Evolutionary conservation across 176 grass and related monocot species (phyloP), one percentile per base, ranked within the genome.

Genomic region (Oryza glumipatula): DNA sequence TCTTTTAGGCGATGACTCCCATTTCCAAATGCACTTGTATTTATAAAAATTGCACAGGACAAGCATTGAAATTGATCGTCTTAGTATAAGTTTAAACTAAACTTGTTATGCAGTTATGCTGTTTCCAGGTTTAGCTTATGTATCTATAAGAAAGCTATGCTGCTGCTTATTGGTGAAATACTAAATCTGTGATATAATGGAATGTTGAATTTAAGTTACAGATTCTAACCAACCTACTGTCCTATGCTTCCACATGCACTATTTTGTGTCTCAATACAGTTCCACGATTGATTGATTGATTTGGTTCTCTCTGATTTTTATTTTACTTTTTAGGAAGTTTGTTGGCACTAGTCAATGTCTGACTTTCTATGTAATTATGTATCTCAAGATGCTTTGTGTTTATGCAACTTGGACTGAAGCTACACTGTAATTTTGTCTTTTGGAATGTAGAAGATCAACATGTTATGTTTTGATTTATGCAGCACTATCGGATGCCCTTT

Each of bases 401-500:
- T 5, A 48, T 51, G 10, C 3, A 67, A 23, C 60, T 39, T 9
- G 30, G 6, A 52, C 7, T 76, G 49, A 26, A 9, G 16, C 9
- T 76, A 11, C 14, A 12, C 11, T 38, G 14, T 43, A 6, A 56
- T 26, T 81, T 79, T 36, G 11, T 74, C 21, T 58, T 75, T 87
- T 51, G 2, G 45, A 56, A 74, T 54, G 26, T 77, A 6, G 24
- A 67, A 47, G 9, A 35, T 38, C 82, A 88, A 86, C 24, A 32
- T 81, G 32, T 51, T n/a, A 12, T 79, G 17, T 63, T 92, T 48
- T 77, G 13, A 77, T 74, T 83, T 38, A 74, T 93, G 84, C 92
- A 98, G 95, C 83, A 98, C 90, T 7, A 51, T 94, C 26, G 95
- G 95, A 76, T 98, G 95, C 69, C 92, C 92, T 32, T 95, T 95